These are phyloP conservation scores for Tillandsia fasciculata DNA, from an alignment of 176 grass and related monocot species.

Conservation along the genomic window DNA sequence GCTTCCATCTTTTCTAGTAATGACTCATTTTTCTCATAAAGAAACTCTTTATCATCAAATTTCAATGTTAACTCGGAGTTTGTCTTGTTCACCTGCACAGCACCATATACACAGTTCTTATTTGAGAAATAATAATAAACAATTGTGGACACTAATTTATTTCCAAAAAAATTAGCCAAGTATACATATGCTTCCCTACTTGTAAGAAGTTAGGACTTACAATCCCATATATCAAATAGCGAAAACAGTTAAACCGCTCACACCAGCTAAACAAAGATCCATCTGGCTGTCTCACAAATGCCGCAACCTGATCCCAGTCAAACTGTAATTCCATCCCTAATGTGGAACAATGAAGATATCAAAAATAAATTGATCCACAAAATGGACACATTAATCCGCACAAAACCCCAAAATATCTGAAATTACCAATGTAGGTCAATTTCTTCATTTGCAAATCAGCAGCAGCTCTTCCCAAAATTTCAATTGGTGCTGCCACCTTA, in stretches of 20 bases:
- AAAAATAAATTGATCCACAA: slow-evolving; percentile 4
- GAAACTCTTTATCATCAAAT: slow-evolving; percentile 56
- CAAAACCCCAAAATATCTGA: background rate
- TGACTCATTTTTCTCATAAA: slow-evolving; percentile 44
- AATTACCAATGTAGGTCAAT: slow-evolving; percentile 76
- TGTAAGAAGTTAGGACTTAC: slow-evolving; percentile 28
- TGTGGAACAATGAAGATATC: slow-evolving; percentile 2
- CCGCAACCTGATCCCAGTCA: slow-evolving; percentile 81
- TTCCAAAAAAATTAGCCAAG: background rate
- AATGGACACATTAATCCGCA: background rate
- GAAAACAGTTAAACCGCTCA: slow-evolving; percentile 67
- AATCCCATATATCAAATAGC: slow-evolving; percentile 80
- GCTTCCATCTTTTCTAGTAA: slow-evolving; percentile 63
- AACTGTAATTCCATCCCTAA: slow-evolving; percentile 93
- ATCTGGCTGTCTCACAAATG: slow-evolving; percentile 85
- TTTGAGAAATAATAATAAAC: slow-evolving; percentile 26
- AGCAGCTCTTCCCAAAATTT: slow-evolving; percentile 67
- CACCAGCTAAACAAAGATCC: slow-evolving; percentile 90
- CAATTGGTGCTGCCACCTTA: slow-evolving; percentile 69
- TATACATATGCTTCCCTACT: background rate
- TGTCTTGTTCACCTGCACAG: slow-evolving; percentile 73
- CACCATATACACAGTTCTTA: slow-evolving; percentile 15
- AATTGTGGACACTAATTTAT: slow-evolving; percentile 2
- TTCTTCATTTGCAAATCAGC: slow-evolving; percentile 88
- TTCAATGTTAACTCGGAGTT: slow-evolving; percentile 43